Evolutionary conservation across 2,329 filamentous ascomycete species (phyloP).

Genomic region (Colletotrichum zoysiae): DNA sequence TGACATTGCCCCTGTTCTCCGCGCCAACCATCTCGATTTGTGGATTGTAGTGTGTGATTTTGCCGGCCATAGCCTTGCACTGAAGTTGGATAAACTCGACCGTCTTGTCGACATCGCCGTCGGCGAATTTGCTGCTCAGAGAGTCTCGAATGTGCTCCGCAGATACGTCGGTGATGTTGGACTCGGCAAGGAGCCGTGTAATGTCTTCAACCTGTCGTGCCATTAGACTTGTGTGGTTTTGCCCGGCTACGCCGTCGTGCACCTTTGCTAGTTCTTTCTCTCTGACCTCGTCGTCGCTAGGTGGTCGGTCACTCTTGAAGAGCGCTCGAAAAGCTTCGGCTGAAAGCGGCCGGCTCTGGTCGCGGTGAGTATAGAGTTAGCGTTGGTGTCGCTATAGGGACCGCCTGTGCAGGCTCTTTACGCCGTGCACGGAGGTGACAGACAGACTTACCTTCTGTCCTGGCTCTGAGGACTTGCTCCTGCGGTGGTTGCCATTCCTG

Average conservation of each 20-base stretch:
- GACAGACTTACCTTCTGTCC: constrained; percentile 61
- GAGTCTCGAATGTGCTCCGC: constrained; percentile 70
- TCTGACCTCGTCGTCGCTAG: constrained; percentile 68
- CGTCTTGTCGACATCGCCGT: constrained; percentile 79
- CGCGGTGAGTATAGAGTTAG: constrained; percentile 13
- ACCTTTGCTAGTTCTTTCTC: constrained; percentile 59
- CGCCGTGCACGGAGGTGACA: constrained; percentile 7
- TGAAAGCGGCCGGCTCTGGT: constrained; percentile 64
- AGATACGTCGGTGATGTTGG: constrained; percentile 60
- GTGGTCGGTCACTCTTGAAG: constrained; percentile 72
- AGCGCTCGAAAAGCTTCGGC: constrained; percentile 72
- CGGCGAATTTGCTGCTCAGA: constrained; percentile 72
- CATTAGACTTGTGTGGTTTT: constrained; percentile 14
- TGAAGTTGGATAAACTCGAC: constrained; percentile 82
- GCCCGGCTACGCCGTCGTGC: constrained; percentile 44
- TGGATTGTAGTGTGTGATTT: constrained; percentile 81
- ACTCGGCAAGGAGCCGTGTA: constrained; percentile 50
- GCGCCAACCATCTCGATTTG: constrained; percentile 82
- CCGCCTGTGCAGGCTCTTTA: constrained; percentile 25
- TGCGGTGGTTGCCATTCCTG: constrained; percentile 67
- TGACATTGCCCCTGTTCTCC: constrained; percentile 86
- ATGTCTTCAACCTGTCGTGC: constrained; percentile 51
- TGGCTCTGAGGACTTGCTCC: constrained; percentile 68
- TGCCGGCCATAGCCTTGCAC: constrained; percentile 83
- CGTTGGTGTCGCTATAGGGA: constrained; percentile 12